A percentile compares a stretch with the other conserved stretches of the same genome.
Conservation (phyloP, 164 flowering plant genomes). For the Dillenia suffruticosa region DNA sequence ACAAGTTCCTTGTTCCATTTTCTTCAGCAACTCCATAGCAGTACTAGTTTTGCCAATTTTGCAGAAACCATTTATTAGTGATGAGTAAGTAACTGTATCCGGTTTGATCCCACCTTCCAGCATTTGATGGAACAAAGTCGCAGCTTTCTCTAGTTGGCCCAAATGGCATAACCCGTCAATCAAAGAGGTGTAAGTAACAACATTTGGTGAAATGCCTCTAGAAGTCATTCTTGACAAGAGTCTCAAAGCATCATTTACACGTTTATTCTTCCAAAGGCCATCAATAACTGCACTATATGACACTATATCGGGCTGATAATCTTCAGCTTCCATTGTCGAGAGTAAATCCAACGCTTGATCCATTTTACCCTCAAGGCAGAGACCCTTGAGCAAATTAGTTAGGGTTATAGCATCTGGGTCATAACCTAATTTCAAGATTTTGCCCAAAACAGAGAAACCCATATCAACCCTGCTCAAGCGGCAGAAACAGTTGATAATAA, state of each 20-base stretch:
- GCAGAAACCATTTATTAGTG: background rate
- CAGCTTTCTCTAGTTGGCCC: background rate
- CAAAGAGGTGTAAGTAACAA: background rate
- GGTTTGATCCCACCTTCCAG: background rate
- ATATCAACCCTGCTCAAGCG: slow-evolving; percentile 1
- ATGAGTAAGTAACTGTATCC: background rate
- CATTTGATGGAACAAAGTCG: background rate
- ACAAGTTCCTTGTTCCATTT: no score
- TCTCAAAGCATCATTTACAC: background rate
- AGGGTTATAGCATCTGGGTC: slow-evolving; percentile 1
- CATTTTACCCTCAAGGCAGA: slow-evolving; percentile 5
- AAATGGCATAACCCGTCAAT: background rate
- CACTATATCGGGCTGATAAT: background rate
- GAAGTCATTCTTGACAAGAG: background rate
- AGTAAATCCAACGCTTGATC: background rate
- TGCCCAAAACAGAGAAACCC: slow-evolving; percentile 18
- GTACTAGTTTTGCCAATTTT: no score
- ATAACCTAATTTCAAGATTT: slow-evolving; percentile 10
- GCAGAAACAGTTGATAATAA: slow-evolving; percentile 21
- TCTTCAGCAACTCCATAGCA: no score
- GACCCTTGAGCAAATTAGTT: slow-evolving; percentile 8
- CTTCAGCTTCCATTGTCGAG: background rate
- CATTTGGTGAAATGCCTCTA: slow-evolving; percentile 1
- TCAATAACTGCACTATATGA: background rate
- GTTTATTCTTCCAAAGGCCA: background rate